Conservation (phyloP, 495 filamentous ascomycete species). For the Talaromyces borbonicus region DNA sequence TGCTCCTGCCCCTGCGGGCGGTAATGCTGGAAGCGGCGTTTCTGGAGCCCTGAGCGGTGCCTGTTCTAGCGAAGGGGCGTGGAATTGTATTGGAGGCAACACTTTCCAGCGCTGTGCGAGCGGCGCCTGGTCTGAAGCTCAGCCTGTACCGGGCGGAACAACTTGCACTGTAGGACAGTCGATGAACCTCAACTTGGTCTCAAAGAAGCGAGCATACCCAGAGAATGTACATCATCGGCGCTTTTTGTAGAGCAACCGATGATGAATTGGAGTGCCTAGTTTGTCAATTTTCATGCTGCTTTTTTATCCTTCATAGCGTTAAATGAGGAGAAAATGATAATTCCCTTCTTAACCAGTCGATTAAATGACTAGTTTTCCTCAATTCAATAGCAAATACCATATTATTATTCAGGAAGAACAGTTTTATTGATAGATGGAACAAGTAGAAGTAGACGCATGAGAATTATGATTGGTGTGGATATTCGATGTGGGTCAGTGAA, state of each 20-base stretch:
- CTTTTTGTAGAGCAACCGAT: neutral
- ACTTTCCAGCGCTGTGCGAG: constrained; percentile 53
- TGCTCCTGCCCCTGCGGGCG: constrained; percentile 8
- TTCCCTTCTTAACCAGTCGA: too few species aligned
- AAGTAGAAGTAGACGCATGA: neutral
- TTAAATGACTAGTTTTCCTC: too few species aligned
- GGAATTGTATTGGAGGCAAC: constrained; percentile 56
- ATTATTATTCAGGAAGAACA: too few species aligned
- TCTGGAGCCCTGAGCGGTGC: constrained; percentile 24
- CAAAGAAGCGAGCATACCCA: constrained; percentile 9
- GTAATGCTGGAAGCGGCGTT: constrained; percentile 7
- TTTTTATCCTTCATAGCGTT: neutral
- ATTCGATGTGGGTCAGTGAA: neutral
- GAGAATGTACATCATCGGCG: neutral
- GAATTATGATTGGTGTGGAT: neutral
- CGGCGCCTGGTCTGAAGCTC: constrained; percentile 46
- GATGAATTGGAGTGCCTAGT: neutral
- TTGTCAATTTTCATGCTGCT: constrained; percentile 1
- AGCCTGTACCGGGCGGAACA: constrained; percentile 49
- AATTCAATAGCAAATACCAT: too few species aligned
- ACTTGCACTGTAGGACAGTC: constrained; percentile 45
- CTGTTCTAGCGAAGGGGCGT: constrained; percentile 34
- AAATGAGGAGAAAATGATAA: too few species aligned
- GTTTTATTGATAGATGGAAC: neutral
- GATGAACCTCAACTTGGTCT: constrained; percentile 28